A percentile compares a stretch with the other conserved stretches of the same genome.
Evolutionary conservation across 805 yeast species (phyloP).

Genomic region (Cyberlindnera xishuangbannaensis): DNA sequence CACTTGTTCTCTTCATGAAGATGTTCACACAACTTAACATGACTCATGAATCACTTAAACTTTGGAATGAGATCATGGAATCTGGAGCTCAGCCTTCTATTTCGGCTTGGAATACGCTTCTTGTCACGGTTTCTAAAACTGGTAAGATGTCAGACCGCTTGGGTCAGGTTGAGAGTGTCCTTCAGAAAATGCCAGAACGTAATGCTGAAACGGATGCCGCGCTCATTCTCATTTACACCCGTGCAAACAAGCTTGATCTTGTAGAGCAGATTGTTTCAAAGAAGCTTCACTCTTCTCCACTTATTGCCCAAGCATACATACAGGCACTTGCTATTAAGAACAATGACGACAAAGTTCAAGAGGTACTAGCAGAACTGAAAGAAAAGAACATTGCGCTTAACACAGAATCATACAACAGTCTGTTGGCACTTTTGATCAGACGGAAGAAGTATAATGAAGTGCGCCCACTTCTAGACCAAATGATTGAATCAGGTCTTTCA

Average conservation of each 20-base stretch:
- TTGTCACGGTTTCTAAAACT: slow-evolving; percentile 38
- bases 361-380: slow-evolving; percentile 7
- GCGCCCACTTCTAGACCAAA: slow-evolving; percentile 40
- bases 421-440: slow-evolving; percentile 39
- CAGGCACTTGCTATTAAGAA: slow-evolving; percentile 13
- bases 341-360: slow-evolving; percentile 12
- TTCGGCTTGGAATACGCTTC: slow-evolving; percentile 54
- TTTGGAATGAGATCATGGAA: slow-evolving; percentile 46
- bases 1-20: slow-evolving; percentile 41
- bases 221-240: slow-evolving; percentile 43
- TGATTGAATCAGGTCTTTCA: slow-evolving; percentile 35
- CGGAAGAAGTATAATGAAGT: slow-evolving; percentile 38
- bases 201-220: slow-evolving; percentile 43
- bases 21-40: slow-evolving; percentile 34
- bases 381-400: slow-evolving; percentile 36
- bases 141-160: slow-evolving; percentile 24
- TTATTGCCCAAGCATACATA: slow-evolving; percentile 20
- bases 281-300: slow-evolving; percentile 31
- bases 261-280: slow-evolving; percentile 27
- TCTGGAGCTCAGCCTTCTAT: slow-evolving; percentile 36
- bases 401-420: slow-evolving; percentile 45
- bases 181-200: slow-evolving; percentile 32
- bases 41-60: slow-evolving; percentile 33
- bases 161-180: slow-evolving; percentile 35
- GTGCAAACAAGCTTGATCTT: slow-evolving; percentile 35